Percentiles rank a stretch among this genome's conserved stretches.
These are phyloP conservation scores for Starmerella kuoi DNA, from an alignment of 805 yeast genomes.

Conservation along the genomic window DNA sequence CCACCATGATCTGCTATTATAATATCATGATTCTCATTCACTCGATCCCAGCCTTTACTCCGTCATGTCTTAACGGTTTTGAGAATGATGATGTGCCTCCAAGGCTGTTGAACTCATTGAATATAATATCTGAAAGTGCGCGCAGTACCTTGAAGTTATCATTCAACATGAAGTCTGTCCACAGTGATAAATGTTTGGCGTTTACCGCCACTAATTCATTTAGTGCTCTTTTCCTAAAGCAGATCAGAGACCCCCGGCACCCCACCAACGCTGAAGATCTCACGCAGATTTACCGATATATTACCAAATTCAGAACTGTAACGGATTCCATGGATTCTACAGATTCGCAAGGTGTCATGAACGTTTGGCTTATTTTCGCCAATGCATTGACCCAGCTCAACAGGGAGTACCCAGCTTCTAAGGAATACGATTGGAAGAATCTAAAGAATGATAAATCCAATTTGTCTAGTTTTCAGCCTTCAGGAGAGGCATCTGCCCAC, in stretches of 20 bases:
- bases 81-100: constrained; percentile 9
- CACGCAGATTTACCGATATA: constrained; percentile 12
- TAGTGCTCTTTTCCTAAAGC: constrained; percentile 17
- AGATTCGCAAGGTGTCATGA: constrained; percentile 2
- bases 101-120: constrained; percentile 10
- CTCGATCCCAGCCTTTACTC: constrained; percentile 22
- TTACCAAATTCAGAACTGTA: constrained; percentile 6
- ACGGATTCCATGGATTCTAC: not conserved
- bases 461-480: not conserved
- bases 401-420: not conserved
- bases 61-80: constrained; percentile 14
- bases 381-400: constrained; percentile 13
- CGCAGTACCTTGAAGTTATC: constrained; percentile 3
- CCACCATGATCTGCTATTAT: constrained; percentile 14
- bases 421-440: not conserved
- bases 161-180: not conserved
- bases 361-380: constrained; percentile 14
- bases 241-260: constrained; percentile 17
- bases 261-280: constrained; percentile 13
- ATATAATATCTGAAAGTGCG: constrained; percentile 12
- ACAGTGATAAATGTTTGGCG: constrained; percentile 3
- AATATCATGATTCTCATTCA: constrained; percentile 17
- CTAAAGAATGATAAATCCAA: no score
- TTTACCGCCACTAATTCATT: constrained; percentile 14
- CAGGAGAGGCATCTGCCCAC: not conserved